Percentiles rank a stretch among this genome's conserved stretches.
phyloP scores from a whole-genome alignment of 169 alveolate genomes.

The Amoebophrya sp. region DNA sequence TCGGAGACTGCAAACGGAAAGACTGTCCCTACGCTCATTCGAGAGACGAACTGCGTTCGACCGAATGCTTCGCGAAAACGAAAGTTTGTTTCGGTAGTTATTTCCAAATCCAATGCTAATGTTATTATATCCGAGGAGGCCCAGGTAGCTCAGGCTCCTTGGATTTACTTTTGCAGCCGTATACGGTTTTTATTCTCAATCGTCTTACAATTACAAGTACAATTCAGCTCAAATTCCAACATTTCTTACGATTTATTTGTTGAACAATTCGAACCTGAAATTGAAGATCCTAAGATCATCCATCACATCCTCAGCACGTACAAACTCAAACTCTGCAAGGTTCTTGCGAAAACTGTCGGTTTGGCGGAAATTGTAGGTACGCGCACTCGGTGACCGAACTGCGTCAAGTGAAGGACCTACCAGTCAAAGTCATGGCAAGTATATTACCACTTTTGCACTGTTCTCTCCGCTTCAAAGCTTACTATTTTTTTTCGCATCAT shows the following conservation, averaged over 20 bases:
- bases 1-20: conserved; percentile 2
- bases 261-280: no score
- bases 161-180: background rate
- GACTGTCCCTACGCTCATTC: conserved; percentile 2
- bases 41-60: background rate
- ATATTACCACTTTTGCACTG: no score
- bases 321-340: no score
- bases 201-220: background rate
- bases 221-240: background rate
- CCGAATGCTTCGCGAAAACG: conserved; percentile 1
- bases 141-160: no score
- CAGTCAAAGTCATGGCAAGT: conserved; percentile 8
- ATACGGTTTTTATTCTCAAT: background rate
- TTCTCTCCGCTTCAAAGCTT: no score
- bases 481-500: no score
- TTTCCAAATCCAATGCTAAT: background rate
- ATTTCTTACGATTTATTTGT: background rate
- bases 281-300: no score
- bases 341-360: background rate
- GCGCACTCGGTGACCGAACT: background rate
- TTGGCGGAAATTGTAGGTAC: background rate
- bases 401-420: background rate
- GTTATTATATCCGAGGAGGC: no score
- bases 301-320: no score
- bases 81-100: background rate